These are phyloP conservation scores for Stygiomarasmius scandens DNA, from an alignment of 1,284 basidiomycete genomes.

Conservation along the genomic window DNA sequence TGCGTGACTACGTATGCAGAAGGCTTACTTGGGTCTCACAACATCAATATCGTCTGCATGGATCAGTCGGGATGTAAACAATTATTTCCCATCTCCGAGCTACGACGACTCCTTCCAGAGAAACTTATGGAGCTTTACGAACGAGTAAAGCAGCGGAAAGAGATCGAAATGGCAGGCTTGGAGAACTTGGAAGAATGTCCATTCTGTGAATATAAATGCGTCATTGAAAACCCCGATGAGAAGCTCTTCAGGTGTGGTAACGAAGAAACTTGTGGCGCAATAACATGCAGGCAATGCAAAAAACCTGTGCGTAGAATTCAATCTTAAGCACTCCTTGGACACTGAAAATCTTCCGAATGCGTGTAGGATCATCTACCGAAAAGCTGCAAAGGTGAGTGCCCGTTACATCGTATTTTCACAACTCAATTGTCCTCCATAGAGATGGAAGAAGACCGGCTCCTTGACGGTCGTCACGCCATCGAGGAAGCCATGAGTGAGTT, in stretches of 20 bases:
- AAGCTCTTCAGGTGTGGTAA: constrained; percentile 81
- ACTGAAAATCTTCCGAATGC: constrained; percentile 4
- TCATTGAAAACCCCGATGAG: constrained; percentile 79
- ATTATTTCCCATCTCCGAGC: constrained; percentile 68
- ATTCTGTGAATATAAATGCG: constrained; percentile 81
- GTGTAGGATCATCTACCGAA: constrained; percentile 84
- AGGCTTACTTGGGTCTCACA: constrained; percentile 52
- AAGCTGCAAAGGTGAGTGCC: constrained; percentile 72
- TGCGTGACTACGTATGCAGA: constrained; percentile 59
- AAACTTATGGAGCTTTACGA: constrained; percentile 74
- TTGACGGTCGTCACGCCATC: constrained; percentile 74
- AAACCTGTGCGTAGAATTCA: constrained; percentile 52
- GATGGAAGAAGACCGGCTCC: constrained; percentile 67
- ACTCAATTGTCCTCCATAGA: constrained; percentile 45
- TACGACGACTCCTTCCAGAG: constrained; percentile 59
- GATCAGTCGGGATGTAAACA: constrained; percentile 74
- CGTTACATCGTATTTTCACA: neutral
- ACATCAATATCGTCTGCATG: constrained; percentile 73
- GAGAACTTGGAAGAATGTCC: constrained; percentile 85
- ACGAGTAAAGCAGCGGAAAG: constrained; percentile 75
- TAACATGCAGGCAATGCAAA: constrained; percentile 80
- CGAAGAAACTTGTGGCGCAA: constrained; percentile 62
- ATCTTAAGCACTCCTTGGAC: neutral
- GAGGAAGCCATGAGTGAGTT: constrained; percentile 90
- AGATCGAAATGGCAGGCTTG: constrained; percentile 73